Conservation (phyloP, 179 eudicot species). For the Carnegiea gigantea region DNA sequence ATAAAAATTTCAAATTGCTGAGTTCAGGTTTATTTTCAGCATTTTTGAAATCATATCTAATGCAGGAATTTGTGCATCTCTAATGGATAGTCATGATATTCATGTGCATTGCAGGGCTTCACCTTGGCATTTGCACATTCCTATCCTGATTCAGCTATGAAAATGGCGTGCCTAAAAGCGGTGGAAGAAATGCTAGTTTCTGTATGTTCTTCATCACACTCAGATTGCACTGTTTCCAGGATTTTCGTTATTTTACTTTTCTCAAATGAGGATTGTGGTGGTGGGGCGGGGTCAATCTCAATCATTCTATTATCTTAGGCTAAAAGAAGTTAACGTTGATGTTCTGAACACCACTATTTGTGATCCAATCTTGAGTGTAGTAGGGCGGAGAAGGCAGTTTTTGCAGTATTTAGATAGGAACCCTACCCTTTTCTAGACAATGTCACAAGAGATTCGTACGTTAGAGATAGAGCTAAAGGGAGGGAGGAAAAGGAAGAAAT, state of each 20-base stretch:
- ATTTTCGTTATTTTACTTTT: neutral
- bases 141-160: conserved; percentile 60
- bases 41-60: neutral
- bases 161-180: conserved; percentile 75
- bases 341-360: neutral
- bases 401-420: neutral
- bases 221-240: neutral
- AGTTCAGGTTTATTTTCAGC: neutral
- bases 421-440: neutral
- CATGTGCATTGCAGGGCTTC: conserved; percentile 62
- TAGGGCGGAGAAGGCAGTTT: neutral
- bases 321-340: neutral
- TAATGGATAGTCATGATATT: conserved; percentile 13
- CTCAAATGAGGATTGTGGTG: neutral
- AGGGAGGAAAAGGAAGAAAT: neutral
- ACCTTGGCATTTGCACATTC: conserved; percentile 60
- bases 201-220: conserved; percentile 40
- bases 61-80: neutral
- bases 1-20: neutral
- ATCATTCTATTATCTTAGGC: neutral
- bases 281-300: neutral
- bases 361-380: neutral
- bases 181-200: conserved; percentile 75
- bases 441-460: neutral
- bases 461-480: neutral